Conservation (phyloP, 139 green algal genomes). For the Tetraselmis striata region DNA sequence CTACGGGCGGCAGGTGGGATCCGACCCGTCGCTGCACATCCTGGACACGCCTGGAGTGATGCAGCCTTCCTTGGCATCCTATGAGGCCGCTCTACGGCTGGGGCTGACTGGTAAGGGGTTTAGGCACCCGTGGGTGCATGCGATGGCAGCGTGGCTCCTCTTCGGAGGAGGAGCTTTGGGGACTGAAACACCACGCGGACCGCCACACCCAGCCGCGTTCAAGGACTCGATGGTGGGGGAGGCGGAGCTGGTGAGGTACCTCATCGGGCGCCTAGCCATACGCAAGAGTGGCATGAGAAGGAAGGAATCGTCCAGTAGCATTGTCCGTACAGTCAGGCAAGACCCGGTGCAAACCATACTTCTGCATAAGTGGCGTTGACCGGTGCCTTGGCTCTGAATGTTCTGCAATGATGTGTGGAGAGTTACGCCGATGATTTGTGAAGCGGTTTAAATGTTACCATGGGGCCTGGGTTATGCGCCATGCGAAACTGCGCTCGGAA, state of each 20-base stretch:
- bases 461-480: too few relatives aligned
- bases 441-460: too few relatives aligned
- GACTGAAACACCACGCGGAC: too few relatives aligned
- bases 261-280: not conserved
- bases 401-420: too few relatives aligned
- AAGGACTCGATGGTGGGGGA: not conserved
- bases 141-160: too few relatives aligned
- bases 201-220: not conserved
- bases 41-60: not conserved
- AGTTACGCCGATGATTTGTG: too few relatives aligned
- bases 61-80: not conserved
- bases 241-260: not conserved
- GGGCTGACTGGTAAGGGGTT: not conserved
- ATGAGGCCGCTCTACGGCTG: not conserved
- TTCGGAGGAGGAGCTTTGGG: too few relatives aligned
- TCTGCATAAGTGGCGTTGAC: too few relatives aligned
- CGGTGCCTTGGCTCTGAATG: too few relatives aligned
- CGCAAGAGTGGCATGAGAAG: not conserved
- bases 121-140: too few relatives aligned
- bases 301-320: not conserved
- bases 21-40: not conserved
- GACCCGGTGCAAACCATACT: too few relatives aligned
- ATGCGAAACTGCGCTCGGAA: too few relatives aligned
- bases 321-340: not conserved
- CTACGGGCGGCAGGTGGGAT: not conserved